A percentile compares a stretch with the other conserved stretches of the same genome.
Evolutionary conservation across 257 asterid genomes (phyloP).

Genomic region (Ilex aquifolium): DNA sequence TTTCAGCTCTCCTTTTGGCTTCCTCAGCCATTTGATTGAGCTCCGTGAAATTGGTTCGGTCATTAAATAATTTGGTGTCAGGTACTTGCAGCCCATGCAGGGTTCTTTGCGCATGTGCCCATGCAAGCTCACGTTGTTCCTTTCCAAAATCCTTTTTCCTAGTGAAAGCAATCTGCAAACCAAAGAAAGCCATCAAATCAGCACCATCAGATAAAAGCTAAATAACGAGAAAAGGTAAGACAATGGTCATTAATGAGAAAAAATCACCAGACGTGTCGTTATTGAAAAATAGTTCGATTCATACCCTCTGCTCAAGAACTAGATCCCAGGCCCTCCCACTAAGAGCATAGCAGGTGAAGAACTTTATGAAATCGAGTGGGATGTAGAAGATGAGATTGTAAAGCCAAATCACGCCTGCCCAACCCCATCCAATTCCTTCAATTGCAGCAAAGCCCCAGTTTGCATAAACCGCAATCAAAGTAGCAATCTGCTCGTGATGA

Average conservation of each 20-base stretch:
- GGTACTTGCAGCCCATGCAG: constrained; percentile 96
- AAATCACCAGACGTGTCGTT: background rate
- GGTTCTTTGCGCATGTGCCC: constrained; percentile 98
- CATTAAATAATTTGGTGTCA: constrained; percentile 75
- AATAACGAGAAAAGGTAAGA: background rate
- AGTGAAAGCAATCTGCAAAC: constrained; percentile 83
- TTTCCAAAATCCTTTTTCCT: constrained; percentile 92
- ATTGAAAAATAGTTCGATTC: background rate
- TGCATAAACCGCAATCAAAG: constrained; percentile 89
- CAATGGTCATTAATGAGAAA: background rate
- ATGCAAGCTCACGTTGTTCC: constrained; percentile 90
- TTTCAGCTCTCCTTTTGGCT: constrained; percentile 95
- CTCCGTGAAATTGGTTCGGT: constrained; percentile 66
- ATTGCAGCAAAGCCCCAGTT: constrained; percentile 94
- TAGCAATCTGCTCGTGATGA: constrained; percentile 61
- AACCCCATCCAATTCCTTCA: constrained; percentile 99
- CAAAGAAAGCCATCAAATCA: constrained; percentile 1
- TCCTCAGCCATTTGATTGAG: constrained; percentile 98
- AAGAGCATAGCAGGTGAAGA: constrained; percentile 67
- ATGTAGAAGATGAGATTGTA: constrained; percentile 70
- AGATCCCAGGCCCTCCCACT: constrained; percentile 99
- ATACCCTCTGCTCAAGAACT: constrained; percentile 90
- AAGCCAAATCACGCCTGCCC: constrained; percentile 99
- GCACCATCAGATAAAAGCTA: background rate
- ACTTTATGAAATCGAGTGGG: constrained; percentile 84